Conservation (phyloP, 129 eudicot species). For the Arctium minus region DNA sequence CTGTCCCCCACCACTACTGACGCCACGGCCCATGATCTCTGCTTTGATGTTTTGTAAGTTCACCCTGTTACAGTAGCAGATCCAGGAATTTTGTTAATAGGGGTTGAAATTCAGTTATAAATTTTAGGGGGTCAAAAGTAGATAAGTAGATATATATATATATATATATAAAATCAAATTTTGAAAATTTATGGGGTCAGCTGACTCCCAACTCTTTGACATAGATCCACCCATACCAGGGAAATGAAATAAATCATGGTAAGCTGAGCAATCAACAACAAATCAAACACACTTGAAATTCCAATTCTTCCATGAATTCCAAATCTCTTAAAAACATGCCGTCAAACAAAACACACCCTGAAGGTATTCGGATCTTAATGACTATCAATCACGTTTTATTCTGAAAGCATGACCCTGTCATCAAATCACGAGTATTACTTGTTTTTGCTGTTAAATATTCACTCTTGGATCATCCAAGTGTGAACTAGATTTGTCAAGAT, state of each 20-base stretch:
- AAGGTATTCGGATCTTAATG: no score
- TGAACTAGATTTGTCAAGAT: neutral
- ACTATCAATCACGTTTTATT: neutral
- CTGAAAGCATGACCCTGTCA: neutral
- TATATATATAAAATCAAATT: no score
- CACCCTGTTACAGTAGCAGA: neutral
- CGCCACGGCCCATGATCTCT: slow-evolving; percentile 75
- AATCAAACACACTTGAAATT: no score
- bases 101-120: neutral
- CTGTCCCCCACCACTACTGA: slow-evolving; percentile 80
- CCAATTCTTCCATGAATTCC: no score
- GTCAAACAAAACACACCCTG: no score
- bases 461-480: neutral
- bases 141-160: no score
- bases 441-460: neutral
- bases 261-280: neutral
- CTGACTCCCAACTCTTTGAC: no score
- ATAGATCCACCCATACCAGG: neutral
- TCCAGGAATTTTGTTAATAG: neutral
- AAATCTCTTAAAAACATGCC: no score
- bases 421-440: neutral
- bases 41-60: neutral
- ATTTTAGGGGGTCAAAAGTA: no score
- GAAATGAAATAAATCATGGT: neutral
- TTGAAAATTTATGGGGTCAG: no score